A percentile compares a stretch with the other conserved stretches of the same genome.
phyloP scores from a whole-genome alignment of 306 rosid genomes.

The Trifolium fragiferum region DNA sequence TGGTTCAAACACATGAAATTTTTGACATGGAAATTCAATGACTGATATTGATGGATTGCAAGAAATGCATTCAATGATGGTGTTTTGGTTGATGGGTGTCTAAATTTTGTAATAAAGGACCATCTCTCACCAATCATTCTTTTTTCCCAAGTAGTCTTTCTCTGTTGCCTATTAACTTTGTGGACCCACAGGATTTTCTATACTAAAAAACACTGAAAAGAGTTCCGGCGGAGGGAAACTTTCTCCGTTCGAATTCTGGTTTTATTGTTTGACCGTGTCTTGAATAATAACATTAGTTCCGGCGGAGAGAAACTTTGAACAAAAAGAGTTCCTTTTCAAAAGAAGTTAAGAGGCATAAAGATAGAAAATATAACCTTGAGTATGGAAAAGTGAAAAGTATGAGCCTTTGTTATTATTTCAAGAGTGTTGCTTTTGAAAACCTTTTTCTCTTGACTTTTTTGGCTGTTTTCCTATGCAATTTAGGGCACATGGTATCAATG shows the following conservation, averaged over 20 bases:
- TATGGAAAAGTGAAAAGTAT: slow-evolving; percentile 38
- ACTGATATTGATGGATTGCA: background rate
- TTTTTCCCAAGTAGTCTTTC: background rate
- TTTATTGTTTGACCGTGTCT: background rate
- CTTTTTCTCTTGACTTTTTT: slow-evolving; percentile 30
- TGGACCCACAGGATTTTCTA: slow-evolving; percentile 42
- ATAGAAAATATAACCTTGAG: slow-evolving; percentile 16
- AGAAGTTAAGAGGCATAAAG: slow-evolving; percentile 14
- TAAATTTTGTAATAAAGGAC: slow-evolving; percentile 1
- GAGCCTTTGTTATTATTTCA: slow-evolving; percentile 29
- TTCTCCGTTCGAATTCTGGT: background rate
- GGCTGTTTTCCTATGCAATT: slow-evolving; percentile 34
- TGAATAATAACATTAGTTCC: background rate
- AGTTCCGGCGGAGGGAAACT: too few relatives aligned
- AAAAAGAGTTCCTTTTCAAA: slow-evolving; percentile 5
- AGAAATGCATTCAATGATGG: background rate
- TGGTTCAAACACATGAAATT: slow-evolving; percentile 2
- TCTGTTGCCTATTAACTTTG: slow-evolving; percentile 27
- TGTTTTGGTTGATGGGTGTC: slow-evolving; percentile 33
- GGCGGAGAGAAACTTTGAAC: background rate
- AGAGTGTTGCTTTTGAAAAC: slow-evolving; percentile 30
- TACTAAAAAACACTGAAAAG: slow-evolving; percentile 28
- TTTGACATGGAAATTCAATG: background rate
- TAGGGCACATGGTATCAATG: slow-evolving; percentile 3
- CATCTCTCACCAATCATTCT: slow-evolving; percentile 37